These are phyloP conservation scores for Aspergillus melleus DNA, from an alignment of 2,329 filamentous ascomycete genomes.

Conservation along the genomic window DNA sequence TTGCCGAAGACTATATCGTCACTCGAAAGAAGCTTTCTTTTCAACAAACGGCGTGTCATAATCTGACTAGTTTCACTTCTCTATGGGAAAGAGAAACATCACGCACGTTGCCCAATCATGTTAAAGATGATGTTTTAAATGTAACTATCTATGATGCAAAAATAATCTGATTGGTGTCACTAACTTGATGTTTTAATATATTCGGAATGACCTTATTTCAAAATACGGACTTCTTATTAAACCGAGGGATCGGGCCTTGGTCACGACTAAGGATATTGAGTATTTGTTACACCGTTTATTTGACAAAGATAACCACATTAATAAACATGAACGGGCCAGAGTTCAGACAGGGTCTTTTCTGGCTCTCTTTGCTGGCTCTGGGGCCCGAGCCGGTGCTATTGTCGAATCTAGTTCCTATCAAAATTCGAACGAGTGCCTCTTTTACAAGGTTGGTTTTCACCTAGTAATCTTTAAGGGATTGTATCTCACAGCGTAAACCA, in stretches of 20 bases:
- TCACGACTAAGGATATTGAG: constrained; percentile 19
- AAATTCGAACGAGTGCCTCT: constrained; percentile 19
- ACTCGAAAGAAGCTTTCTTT: constrained; percentile 7
- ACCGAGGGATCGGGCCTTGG: constrained; percentile 9
- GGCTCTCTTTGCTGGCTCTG: constrained; percentile 11
- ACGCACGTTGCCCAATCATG: background rate
- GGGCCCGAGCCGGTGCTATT: constrained; percentile 12
- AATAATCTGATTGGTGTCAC: background rate
- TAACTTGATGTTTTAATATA: constrained; percentile 12
- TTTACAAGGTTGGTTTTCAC: constrained; percentile 17
- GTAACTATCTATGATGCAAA: background rate
- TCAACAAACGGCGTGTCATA: constrained; percentile 6
- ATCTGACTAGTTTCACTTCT: constrained; percentile 8
- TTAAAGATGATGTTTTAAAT: constrained; percentile 19
- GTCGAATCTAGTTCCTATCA: constrained; percentile 20
- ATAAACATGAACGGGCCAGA: constrained; percentile 11
- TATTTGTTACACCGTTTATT: constrained; percentile 14
- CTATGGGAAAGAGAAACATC: constrained; percentile 17
- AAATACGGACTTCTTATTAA: constrained; percentile 16
- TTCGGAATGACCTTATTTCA: constrained; percentile 7
- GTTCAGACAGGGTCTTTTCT: constrained; percentile 10
- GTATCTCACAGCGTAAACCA: background rate
- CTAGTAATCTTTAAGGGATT: background rate
- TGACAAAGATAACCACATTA: constrained; percentile 9
- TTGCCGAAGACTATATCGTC: constrained; percentile 15